Conservation (phyloP, 1,284 basidiomycete genomes). For the Ustilago crameri region DNA sequence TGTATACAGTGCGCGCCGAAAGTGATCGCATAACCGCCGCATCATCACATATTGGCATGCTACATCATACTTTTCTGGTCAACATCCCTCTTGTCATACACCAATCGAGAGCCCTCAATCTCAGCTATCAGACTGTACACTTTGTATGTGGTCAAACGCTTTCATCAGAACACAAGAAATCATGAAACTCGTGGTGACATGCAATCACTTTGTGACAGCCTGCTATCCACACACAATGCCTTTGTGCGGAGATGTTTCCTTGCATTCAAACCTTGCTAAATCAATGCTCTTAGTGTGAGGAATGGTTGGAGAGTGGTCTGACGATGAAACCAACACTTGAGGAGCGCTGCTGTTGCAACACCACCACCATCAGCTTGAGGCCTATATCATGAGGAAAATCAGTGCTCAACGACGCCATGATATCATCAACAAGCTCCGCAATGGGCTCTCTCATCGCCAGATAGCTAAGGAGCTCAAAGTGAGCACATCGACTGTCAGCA, state of each 20-base stretch:
- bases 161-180: not conserved
- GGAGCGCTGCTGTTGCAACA: not conserved
- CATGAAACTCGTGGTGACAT: not conserved
- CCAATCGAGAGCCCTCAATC: not conserved
- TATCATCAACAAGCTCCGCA: not conserved
- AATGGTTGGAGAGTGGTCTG: too few relatives aligned
- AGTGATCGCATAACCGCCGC: not conserved
- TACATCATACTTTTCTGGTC: not conserved
- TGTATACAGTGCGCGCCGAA: not conserved
- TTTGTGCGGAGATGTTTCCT: too few relatives aligned
- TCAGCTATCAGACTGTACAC: not conserved
- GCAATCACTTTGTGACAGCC: not conserved
- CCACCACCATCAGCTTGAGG: not conserved
- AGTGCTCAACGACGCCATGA: not conserved
- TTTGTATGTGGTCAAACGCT: not conserved
- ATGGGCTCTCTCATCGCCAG: not conserved
- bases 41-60: not conserved
- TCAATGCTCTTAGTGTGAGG: too few relatives aligned
- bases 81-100: not conserved
- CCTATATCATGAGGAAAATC: conserved; percentile 1
- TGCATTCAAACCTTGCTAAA: too few relatives aligned
- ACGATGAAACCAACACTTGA: not conserved
- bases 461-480: not conserved
- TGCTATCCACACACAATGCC: too few relatives aligned
- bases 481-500: not conserved